Percentiles rank a stretch among this genome's conserved stretches.
Evolutionary conservation across 495 filamentous ascomycete genomes (phyloP).

Genomic region (Friedmanniomyces simplex): DNA sequence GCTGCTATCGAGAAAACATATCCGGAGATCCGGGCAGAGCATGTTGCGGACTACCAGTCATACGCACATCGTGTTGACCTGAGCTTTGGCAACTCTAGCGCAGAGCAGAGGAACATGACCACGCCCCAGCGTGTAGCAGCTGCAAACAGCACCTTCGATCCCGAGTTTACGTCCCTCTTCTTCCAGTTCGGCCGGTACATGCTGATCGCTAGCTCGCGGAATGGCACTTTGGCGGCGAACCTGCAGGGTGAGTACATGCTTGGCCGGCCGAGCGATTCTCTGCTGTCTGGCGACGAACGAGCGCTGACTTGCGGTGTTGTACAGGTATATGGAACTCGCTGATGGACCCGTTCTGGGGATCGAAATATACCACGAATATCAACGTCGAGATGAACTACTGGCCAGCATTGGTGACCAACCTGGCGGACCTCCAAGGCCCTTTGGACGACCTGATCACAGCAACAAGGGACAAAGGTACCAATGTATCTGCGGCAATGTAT

Average conservation of each 20-base stretch:
- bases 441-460: not conserved
- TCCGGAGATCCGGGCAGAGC: not conserved
- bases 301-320: too few species aligned
- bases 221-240: constrained; percentile 37
- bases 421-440: constrained; percentile 25
- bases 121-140: not conserved
- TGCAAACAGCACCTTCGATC: constrained; percentile 14
- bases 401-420: constrained; percentile 33
- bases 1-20: not conserved
- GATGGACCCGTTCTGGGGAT: constrained; percentile 34
- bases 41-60: constrained; percentile 28
- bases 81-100: not conserved
- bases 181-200: constrained; percentile 26
- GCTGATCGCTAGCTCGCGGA: constrained; percentile 35
- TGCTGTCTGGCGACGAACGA: too few species aligned
- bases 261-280: too few species aligned
- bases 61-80: constrained; percentile 6
- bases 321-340: constrained; percentile 35
- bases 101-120: constrained; percentile 1
- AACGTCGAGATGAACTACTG: constrained; percentile 47
- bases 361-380: constrained; percentile 43
- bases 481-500: not conserved
- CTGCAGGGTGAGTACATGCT: too few species aligned
- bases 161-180: constrained; percentile 14
- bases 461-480: not conserved